Percentiles rank a stretch among this genome's conserved stretches.
Evolutionary conservation across 1,284 basidiomycete species (phyloP).

Genomic region (Sanghuangporus sanghuang): DNA sequence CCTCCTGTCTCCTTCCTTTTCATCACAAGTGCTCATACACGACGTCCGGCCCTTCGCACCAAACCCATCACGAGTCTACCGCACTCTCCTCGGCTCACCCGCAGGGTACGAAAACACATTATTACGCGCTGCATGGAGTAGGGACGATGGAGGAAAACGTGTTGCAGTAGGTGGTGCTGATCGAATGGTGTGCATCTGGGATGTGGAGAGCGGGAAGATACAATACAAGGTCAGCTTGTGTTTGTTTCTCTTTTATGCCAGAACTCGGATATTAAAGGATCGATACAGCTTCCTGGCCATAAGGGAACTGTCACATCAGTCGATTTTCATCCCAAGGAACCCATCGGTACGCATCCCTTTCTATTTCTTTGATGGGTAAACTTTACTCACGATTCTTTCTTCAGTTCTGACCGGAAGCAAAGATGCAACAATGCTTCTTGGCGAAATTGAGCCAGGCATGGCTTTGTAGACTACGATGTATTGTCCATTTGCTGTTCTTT

Average conservation of each 20-base stretch:
- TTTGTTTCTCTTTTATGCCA: background rate
- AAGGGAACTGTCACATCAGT: constrained; percentile 89
- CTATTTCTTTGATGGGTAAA: background rate
- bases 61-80: constrained; percentile 73
- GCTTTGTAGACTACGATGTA: background rate
- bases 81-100: constrained; percentile 77
- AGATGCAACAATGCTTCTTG: constrained; percentile 17
- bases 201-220: constrained; percentile 80
- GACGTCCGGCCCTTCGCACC: constrained; percentile 90
- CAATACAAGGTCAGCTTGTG: constrained; percentile 67
- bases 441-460: constrained; percentile 16
- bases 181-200: constrained; percentile 89
- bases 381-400: background rate
- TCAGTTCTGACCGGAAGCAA: constrained; percentile 19
- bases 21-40: constrained; percentile 82
- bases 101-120: constrained; percentile 88
- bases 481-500: background rate
- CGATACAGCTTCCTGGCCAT: constrained; percentile 76
- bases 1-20: constrained; percentile 84
- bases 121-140: constrained; percentile 77
- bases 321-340: constrained; percentile 90
- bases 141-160: constrained; percentile 64
- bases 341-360: constrained; percentile 62
- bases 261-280: background rate
- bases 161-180: constrained; percentile 80